Evolutionary conservation across 208 protist genomes (phyloP), one percentile per base, ranked within the genome.

Genomic region (Tritrichomonas foetus): DNA sequence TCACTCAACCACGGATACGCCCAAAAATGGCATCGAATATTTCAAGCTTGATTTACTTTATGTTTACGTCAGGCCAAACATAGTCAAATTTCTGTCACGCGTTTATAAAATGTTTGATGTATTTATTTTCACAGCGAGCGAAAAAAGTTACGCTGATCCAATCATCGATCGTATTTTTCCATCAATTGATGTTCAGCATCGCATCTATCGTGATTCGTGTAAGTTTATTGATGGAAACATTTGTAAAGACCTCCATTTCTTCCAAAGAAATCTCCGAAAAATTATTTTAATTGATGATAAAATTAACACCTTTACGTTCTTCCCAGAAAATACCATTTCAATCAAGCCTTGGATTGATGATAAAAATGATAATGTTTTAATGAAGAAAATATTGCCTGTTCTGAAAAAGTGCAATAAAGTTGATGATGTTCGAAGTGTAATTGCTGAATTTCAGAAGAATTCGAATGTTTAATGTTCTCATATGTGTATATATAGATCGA

Each of bases 211-310:
- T 20, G 44, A 89, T 89, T 89, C 78, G 2, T 89, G 78, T 36
- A 33, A 89, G 20, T 13, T 53, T 39, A 39, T 47, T 8, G 36
- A 50, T 82, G 74, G 74, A 13, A 47, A 47, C 41, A 16, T 82
- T n/a, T 47, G 1, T 30, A 89, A 89, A 20, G 78, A 89, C 57
- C n/a, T 89, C 0, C 27, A 20, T 5, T 36, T 89, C 20, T 57
- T 89, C 13, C 8, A 89, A 22, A 3, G 78, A 9, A n/a, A 1
- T 36, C 8, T 22, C 53, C 20, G 14, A 89, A 33, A 89, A 11
- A 50, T 89, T 9, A 89, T 89, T 50, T 36, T 89, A 11, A 30
- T 89, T 89, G 78, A 89, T 50, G 78, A 89, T 57, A 57, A 53
- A 8, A 5, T n/a, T 14, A 39, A 53, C 8, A 30, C 44, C 39